Percentiles rank a stretch among this genome's conserved stretches.
These are phyloP conservation scores for Talaromyces sp. DNA, from an alignment of 2,329 filamentous ascomycete genomes.

Conservation along the genomic window DNA sequence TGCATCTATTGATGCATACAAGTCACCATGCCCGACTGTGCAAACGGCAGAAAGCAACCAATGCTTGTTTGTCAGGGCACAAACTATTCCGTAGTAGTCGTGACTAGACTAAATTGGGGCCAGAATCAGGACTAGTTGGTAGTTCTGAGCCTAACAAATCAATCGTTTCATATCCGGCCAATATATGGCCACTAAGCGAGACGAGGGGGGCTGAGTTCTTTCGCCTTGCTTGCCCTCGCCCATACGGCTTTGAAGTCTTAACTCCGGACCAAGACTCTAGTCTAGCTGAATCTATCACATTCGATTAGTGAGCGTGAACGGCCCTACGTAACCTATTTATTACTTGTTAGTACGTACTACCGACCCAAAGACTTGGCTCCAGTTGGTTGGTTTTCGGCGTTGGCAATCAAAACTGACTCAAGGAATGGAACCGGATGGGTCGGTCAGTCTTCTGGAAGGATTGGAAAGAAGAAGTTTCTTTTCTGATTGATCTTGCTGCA, in stretches of 20 bases:
- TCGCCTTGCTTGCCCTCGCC: background rate
- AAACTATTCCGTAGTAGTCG: too few species aligned
- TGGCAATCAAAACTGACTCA: background rate
- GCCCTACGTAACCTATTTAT: background rate
- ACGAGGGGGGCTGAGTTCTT: background rate
- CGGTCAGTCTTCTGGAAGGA: background rate
- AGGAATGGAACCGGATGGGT: background rate
- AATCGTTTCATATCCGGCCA: constrained; percentile 1
- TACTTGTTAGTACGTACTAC: background rate
- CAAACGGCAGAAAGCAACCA: background rate
- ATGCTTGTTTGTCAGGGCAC: background rate
- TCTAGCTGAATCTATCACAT: background rate
- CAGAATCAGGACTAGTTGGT: background rate
- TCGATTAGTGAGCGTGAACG: background rate
- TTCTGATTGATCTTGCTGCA: background rate
- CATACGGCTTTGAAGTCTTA: background rate
- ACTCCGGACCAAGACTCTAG: background rate
- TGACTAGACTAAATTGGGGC: background rate
- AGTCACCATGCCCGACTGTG: background rate
- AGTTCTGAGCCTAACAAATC: background rate
- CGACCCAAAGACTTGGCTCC: background rate
- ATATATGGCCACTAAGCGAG: constrained; percentile 6
- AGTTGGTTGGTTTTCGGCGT: background rate
- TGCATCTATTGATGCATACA: background rate
- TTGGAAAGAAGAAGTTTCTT: constrained; percentile 5